Base-by-base conservation (phyloP, 148 eudicot species). In the Beta vulgaris region DNA sequence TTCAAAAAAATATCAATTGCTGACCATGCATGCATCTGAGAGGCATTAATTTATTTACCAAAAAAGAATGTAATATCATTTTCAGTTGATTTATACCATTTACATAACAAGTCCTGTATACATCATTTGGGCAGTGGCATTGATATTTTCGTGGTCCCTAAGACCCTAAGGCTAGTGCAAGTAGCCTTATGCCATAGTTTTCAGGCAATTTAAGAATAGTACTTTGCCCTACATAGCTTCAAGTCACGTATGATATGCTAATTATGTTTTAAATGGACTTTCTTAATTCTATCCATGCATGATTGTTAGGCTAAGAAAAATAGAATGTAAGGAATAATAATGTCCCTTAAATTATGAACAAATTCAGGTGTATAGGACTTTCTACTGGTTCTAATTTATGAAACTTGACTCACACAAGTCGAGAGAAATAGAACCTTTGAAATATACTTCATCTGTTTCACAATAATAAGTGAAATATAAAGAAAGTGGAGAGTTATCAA, bases 61-160 rank as follows among this genome's bases (percentile, higher is more conserved):
- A 42, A 67, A 67, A 26, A 67, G 71, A 67, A 67, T 42, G 71
- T 35, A 42, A 67, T 43, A 40, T 67, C 53, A 67, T 26, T 67
- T 42, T 67, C 71, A 67, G 18, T 40, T 67, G 71, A 42, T 40
- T 67, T 67, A 67, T 67, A 21, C 35, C n/a, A 39, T 39, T 39
- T 40, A 43, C 46, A 67, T 26, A 67, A 21, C 44, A n/a, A 64
- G 71, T 42, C 53, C 0, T 42, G 51, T 43, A 67, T 5, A 67
- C 53, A 42, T 67, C 12, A 6, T 42, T 42, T 39, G 19, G 2
- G 48, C 11, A 39, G 31, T 66, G 35, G 31, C 68, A 36, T 58
- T 28, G 34, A 58, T 36, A n/a, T 64, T 21, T 36, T 37, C 49
- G 53, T 67, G 53, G 71, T 40, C 71, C 71, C 71, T 11, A 42